Evolutionary conservation across 192 early-diverging fungal genomes (phyloP).

Genomic region (Mortierella antarctica): DNA sequence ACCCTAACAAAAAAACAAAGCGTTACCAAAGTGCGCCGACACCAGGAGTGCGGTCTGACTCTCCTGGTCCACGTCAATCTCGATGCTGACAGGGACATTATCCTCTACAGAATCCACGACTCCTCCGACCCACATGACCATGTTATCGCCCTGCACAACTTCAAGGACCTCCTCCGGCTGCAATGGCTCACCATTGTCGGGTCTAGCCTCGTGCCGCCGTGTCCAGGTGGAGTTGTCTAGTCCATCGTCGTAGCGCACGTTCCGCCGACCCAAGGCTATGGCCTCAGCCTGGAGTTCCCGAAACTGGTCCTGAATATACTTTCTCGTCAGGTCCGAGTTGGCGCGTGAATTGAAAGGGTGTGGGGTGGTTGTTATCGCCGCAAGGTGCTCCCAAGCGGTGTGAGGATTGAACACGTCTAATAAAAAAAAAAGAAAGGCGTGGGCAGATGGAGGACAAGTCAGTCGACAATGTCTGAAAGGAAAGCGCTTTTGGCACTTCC

Average conservation of each 20-base stretch:
- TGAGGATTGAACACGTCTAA: slow-evolving; percentile 36
- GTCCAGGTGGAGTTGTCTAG: slow-evolving; percentile 32
- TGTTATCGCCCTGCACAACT: slow-evolving; percentile 39
- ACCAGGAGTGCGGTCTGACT: slow-evolving; percentile 64
- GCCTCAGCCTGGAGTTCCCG: slow-evolving; percentile 27
- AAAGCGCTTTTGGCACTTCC: too few species aligned
- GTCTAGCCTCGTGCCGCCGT: not conserved
- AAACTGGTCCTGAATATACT: slow-evolving; percentile 35
- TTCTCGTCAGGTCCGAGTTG: slow-evolving; percentile 33
- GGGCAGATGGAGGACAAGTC: not conserved
- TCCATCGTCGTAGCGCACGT: slow-evolving; percentile 37
- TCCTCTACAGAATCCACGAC: slow-evolving; percentile 30
- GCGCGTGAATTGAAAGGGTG: slow-evolving; percentile 43
- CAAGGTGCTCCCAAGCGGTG: slow-evolving; percentile 39
- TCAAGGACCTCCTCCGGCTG: not conserved
- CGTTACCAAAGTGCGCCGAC: slow-evolving; percentile 71
- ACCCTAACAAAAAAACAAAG: not conserved
- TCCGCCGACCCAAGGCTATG: slow-evolving; percentile 37
- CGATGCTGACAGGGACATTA: slow-evolving; percentile 31
- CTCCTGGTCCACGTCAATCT: slow-evolving; percentile 46
- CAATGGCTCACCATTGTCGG: not conserved
- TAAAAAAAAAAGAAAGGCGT: not conserved
- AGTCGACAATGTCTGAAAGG: not conserved
- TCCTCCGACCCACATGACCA: slow-evolving; percentile 50
- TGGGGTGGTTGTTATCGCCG: slow-evolving; percentile 33